Evolutionary conservation across 176 grass and related monocot genomes (phyloP).

Genomic region (Zoysia pacifica): DNA sequence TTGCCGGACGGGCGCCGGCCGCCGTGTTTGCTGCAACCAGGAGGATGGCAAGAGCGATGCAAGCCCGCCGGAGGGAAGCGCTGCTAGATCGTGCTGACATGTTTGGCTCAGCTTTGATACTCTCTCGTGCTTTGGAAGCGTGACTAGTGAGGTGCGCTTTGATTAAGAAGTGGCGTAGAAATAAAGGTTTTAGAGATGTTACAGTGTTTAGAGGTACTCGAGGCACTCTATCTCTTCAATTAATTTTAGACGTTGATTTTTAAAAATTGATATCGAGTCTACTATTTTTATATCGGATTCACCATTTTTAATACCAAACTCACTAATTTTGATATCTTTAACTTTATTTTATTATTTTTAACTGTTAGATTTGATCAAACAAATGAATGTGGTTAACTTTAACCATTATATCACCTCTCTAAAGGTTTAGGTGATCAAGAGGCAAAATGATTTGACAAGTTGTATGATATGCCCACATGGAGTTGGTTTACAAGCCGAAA

Average conservation of each 20-base stretch:
- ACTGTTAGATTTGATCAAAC: too few relatives aligned
- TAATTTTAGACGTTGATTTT: too few relatives aligned
- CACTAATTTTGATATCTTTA: too few relatives aligned
- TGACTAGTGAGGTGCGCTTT: neutral
- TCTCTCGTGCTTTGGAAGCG: neutral
- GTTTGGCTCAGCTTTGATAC: neutral
- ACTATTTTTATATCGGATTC: too few relatives aligned
- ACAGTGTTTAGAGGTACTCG: too few relatives aligned
- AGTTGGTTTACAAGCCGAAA: conserved; percentile 38
- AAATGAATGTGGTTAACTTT: too few relatives aligned
- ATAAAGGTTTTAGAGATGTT: neutral
- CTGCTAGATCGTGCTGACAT: conserved; percentile 35
- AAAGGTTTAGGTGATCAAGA: conserved; percentile 15
- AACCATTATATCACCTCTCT: too few relatives aligned
- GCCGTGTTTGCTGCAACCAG: conserved; percentile 30
- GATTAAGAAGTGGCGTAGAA: neutral
- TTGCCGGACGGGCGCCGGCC: conserved; percentile 24
- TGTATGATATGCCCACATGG: neutral
- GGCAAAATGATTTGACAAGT: neutral
- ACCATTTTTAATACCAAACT: too few relatives aligned
- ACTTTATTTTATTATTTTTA: too few relatives aligned
- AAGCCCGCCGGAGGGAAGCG: neutral
- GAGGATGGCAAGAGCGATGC: conserved; percentile 45
- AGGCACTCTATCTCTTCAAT: too few relatives aligned
- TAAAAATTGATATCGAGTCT: too few relatives aligned